Evolutionary conservation across 2,329 filamentous ascomycete species (phyloP), one percentile per base, ranked within the genome.

Genomic region (Westerdykella ornata): DNA sequence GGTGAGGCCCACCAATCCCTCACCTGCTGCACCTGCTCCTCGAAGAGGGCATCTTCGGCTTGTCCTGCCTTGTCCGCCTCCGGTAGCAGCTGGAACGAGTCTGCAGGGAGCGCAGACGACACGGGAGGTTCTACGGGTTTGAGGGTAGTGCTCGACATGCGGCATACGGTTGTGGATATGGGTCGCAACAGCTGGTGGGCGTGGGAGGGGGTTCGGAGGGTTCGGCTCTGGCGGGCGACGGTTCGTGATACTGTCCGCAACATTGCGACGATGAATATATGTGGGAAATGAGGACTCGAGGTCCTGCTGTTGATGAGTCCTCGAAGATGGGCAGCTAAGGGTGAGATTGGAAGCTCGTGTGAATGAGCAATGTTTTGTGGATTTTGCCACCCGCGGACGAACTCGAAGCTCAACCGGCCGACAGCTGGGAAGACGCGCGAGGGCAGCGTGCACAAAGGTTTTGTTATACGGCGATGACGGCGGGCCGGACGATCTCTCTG

Each of bases 1-100:
- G 87, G 82, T 31, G 82, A 84, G 15, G 78, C 76, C 90, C 90
- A 98, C 92, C 90, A 97, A 19, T 82, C 77, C 65, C 89, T 80
- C 11, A 97, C 88, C 56, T 92, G 84, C 57, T 83, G 77, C 39
- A 97, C 74, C 63, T 96, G 87, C 48, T 85, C 78, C 32, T 89
- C 80, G 65, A 89, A 94, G 1, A 96, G 75, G 1, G 80, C 80
- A 68, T 97, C 88, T 67, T 97, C 92, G 0, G 86, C 80, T 14
- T 76, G 73, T 13, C 88, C 88, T 0, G 83, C 72, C 67, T 97
- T 96, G 42, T 84, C 72, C 22, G 77, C 68, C 51, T 88, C 86
- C 31, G 87, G 76, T 1, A 96, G 76, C 12, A 96, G 76, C 64
- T 96, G 90, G 69, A 90, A 96, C 19, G 85, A 78, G 59, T 94